phyloP scores from a whole-genome alignment of 768 basidiomycete species.

The Tricholomella constricta region DNA sequence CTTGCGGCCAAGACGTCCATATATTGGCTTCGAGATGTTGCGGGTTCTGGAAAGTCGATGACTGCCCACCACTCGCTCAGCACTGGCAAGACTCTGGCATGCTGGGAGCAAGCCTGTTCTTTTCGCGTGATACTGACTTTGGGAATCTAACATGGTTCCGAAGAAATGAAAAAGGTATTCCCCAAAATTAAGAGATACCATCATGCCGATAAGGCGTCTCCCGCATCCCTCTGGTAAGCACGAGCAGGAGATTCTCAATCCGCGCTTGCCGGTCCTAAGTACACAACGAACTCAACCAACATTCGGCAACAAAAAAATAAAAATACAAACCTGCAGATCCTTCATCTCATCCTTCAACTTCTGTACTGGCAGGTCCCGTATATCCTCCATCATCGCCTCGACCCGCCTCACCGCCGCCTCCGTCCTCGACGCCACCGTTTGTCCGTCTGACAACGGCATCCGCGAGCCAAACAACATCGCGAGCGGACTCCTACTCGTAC shows the following conservation, averaged over 20 bases:
- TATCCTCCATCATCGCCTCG: conserved; percentile 64
- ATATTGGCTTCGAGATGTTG: too few relatives aligned
- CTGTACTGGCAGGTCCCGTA: conserved; percentile 63
- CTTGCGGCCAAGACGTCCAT: too few relatives aligned
- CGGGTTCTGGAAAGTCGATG: too few relatives aligned
- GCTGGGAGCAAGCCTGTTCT: too few relatives aligned
- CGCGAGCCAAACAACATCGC: conserved; percentile 45
- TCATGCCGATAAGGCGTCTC: conserved; percentile 31
- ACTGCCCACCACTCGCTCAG: too few relatives aligned
- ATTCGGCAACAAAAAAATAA: background rate
- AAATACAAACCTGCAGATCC: conserved; percentile 65
- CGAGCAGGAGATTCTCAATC: conserved; percentile 71
- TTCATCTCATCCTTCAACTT: conserved; percentile 79
- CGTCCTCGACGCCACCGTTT: conserved; percentile 27
- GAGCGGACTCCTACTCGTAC: conserved; percentile 46
- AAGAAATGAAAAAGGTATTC: background rate
- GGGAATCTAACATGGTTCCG: too few relatives aligned
- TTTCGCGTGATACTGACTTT: too few relatives aligned
- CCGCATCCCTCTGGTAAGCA: conserved; percentile 68
- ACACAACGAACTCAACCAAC: conserved; percentile 1
- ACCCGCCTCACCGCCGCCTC: conserved; percentile 54
- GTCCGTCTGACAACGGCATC: conserved; percentile 16
- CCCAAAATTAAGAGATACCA: background rate
- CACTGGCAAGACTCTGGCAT: too few relatives aligned
- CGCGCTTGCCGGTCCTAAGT: conserved; percentile 71